Conservation (phyloP, 1,284 basidiomycete species). For the Tylopilus sp. region DNA sequence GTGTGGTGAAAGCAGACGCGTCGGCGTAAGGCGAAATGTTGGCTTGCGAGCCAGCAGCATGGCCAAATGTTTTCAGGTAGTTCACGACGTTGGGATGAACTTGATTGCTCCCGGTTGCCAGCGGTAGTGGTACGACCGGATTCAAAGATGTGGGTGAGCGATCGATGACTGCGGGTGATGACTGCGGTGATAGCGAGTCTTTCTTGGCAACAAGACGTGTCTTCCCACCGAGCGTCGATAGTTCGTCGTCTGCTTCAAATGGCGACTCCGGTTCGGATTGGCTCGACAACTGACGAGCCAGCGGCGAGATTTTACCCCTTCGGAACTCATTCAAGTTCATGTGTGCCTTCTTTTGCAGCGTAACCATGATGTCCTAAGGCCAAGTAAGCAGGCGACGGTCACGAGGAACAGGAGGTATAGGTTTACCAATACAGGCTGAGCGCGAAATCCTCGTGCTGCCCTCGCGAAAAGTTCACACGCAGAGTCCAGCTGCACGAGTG, state of each 20-base stretch:
- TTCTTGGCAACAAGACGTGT: constrained; percentile 66
- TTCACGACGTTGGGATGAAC: constrained; percentile 59
- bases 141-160: constrained; percentile 65
- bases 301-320: constrained; percentile 50
- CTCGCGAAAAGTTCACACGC: constrained; percentile 72
- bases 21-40: constrained; percentile 26
- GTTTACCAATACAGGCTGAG: constrained; percentile 63
- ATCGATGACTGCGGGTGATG: constrained; percentile 48
- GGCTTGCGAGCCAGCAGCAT: constrained; percentile 27
- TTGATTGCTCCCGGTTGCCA: constrained; percentile 39
- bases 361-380: constrained; percentile 43
- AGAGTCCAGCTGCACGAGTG: constrained; percentile 69
- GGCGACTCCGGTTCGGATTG: constrained; percentile 47
- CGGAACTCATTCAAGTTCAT: constrained; percentile 58
- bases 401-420: neutral
- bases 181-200: constrained; percentile 47
- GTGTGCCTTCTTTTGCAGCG: constrained; percentile 55
- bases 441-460: constrained; percentile 63
- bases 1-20: constrained; percentile 25
- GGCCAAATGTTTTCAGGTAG: constrained; percentile 61
- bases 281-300: constrained; percentile 38
- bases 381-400: constrained; percentile 9
- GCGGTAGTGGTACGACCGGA: constrained; percentile 57
- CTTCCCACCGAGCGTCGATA: constrained; percentile 64
- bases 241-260: constrained; percentile 60